Evolutionary conservation across 2,329 filamentous ascomycete genomes (phyloP).

Genomic region (Herpomyces periplanetae): DNA sequence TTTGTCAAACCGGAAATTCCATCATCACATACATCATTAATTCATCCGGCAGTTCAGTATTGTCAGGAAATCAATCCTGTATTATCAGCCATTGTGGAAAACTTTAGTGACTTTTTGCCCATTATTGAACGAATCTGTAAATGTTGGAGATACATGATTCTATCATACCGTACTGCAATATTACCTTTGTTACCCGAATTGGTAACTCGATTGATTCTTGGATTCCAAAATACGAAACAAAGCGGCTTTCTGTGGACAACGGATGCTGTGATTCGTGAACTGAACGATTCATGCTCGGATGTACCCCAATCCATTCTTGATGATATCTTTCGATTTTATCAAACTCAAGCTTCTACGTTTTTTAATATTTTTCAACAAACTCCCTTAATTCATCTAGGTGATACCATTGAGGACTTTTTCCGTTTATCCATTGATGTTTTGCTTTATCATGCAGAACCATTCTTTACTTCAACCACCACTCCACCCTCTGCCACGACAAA

Average conservation of each 20-base stretch:
- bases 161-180: slow-evolving; percentile 69
- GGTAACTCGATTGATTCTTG: slow-evolving; percentile 50
- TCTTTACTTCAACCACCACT: slow-evolving; percentile 56
- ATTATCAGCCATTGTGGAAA: slow-evolving; percentile 46
- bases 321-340: slow-evolving; percentile 73
- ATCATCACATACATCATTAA: slow-evolving; percentile 21
- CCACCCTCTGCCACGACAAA: too few relatives aligned
- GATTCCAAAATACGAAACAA: slow-evolving; percentile 51
- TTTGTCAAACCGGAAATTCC: slow-evolving; percentile 31
- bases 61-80: slow-evolving; percentile 77
- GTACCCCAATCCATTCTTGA: slow-evolving; percentile 45
- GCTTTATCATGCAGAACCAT: slow-evolving; percentile 55
- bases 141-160: slow-evolving; percentile 86
- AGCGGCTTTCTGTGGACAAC: slow-evolving; percentile 98
- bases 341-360: slow-evolving; percentile 63
- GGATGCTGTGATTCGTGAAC: slow-evolving; percentile 69
- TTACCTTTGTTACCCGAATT: slow-evolving; percentile 43
- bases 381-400: slow-evolving; percentile 31
- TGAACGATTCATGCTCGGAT: slow-evolving; percentile 54
- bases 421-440: slow-evolving; percentile 61
- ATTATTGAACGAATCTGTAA: slow-evolving; percentile 77
- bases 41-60: slow-evolving; percentile 76
- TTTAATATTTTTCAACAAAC: slow-evolving; percentile 58
- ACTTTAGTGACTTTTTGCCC: slow-evolving; percentile 45
- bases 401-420: slow-evolving; percentile 82